Evolutionary conservation across 1,284 basidiomycete species (phyloP), one percentile per base, ranked within the genome.

Genomic region (Apiotrichum akiyoshidainum): DNA sequence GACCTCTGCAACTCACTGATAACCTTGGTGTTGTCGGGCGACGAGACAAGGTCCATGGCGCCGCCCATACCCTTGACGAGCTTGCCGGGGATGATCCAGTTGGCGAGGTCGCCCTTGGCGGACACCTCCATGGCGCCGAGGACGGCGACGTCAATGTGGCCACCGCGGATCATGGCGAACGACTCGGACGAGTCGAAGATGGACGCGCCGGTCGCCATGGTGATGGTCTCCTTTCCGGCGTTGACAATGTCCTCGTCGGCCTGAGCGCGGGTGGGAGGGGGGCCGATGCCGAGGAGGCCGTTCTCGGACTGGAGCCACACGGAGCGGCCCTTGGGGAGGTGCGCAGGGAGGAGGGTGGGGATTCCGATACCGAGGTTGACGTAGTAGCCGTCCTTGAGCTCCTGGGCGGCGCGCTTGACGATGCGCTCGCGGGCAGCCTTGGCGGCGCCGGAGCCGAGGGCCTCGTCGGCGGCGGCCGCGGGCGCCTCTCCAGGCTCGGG

Each of bases 1-100:
- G n/a, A n/a, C n/a, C 10, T 6, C 16, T 93, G 47, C 84, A 5
- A 51, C 49, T 41, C 39, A 51, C 49, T 89, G 60, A 94, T 89
- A 63, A 81, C 78, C 76, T 88, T 90, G 49, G 91, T 93, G 79
- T 51, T 35, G 42, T 60, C 59, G 7, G 59, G 59, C 5, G 34
- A 40, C 6, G 59, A 60, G 14, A 60, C 59, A 2, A 60, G 55
- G 45, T 60, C 91, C 91, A 94, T 95, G 0, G 92, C 91, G 56
- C 92, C 92, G 42, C 92, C 92, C 71, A 94, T 92, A 83, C 88
- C 87, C 81, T 88, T 90, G 46, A 90, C 84, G 69, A 91, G 83
- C 79, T 92, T 92, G 34, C 90, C 90, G 2, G 92, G 92, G 65
- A 95, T 90, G 89, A 95, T 96, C 75, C 91, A 96, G 81, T 96